Conservation (phyloP, 1,139 yeast genomes). For the Zygotorulaspora mrakii region DNA sequence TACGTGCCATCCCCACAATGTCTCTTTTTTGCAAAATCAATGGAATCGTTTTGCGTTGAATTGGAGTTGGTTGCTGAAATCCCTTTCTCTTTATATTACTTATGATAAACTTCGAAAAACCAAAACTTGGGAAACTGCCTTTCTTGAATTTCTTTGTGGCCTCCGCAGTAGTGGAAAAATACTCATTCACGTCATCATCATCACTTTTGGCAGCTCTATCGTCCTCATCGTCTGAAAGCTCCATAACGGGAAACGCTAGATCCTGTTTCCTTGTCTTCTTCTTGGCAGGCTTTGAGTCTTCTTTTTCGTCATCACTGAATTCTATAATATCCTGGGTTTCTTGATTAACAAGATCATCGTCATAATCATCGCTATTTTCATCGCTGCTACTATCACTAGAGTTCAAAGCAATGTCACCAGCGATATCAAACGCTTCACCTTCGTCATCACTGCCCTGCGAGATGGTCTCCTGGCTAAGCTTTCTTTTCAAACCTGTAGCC, state of each 20-base stretch:
- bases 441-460: conserved; percentile 44
- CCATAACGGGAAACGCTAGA: conserved; percentile 57
- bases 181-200: conserved; percentile 45
- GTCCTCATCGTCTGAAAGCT: conserved; percentile 61
- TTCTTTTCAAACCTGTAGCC: conserved; percentile 14
- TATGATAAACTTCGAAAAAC: conserved; percentile 69
- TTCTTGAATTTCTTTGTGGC: conserved; percentile 64
- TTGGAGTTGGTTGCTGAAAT: conserved; percentile 93
- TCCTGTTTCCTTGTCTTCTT: conserved; percentile 21
- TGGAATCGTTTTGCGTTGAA: conserved; percentile 93
- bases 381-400: conserved; percentile 41
- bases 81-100: conserved; percentile 79
- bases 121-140: conserved; percentile 88
- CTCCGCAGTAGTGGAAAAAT: conserved; percentile 40
- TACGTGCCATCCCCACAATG: conserved; percentile 98
- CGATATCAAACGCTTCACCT: conserved; percentile 56
- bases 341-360: conserved; percentile 47
- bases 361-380: conserved; percentile 38
- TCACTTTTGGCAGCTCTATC: conserved; percentile 39
- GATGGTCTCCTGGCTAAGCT: conserved; percentile 20
- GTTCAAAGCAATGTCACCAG: conserved; percentile 55
- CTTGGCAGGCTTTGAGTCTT: conserved; percentile 29
- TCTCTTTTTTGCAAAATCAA: conserved; percentile 81
- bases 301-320: conserved; percentile 32
- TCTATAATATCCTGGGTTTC: conserved; percentile 43